Evolutionary conservation across 495 filamentous ascomycete genomes (phyloP).

Genomic region (Xylaria intraflava): DNA sequence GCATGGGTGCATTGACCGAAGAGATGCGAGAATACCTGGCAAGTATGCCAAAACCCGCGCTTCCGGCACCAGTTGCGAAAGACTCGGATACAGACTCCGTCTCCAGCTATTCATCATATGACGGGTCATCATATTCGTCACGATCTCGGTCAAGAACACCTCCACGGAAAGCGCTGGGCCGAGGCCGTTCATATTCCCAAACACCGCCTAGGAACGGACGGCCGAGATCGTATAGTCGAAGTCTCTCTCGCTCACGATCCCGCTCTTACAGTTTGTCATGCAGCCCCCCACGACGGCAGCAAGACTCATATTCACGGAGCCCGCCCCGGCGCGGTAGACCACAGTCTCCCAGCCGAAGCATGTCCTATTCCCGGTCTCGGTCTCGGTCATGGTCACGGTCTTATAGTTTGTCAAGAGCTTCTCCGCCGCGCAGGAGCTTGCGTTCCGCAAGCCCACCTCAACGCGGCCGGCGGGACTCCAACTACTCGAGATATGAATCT

Average conservation of each 20-base stretch:
- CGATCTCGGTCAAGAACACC: constrained; percentile 37
- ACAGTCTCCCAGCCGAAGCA: constrained; percentile 1
- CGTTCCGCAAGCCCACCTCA: constrained; percentile 15
- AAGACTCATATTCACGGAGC: constrained; percentile 8
- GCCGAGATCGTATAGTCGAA: constrained; percentile 35
- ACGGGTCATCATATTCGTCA: constrained; percentile 48
- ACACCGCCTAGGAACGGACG: constrained; percentile 33
- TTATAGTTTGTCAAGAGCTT: constrained; percentile 11
- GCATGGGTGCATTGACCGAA: constrained; percentile 89
- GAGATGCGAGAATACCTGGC: constrained; percentile 88
- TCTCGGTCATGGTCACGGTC: neutral
- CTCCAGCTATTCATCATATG: constrained; percentile 61
- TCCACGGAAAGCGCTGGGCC: constrained; percentile 23
- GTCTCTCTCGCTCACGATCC: constrained; percentile 34
- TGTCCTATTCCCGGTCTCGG: constrained; percentile 16
- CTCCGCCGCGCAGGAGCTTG: constrained; percentile 12
- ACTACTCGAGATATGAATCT: constrained; percentile 24
- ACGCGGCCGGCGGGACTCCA: constrained; percentile 15
- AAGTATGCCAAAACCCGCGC: constrained; percentile 71
- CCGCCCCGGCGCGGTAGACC: constrained; percentile 3
- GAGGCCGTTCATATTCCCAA: constrained; percentile 34
- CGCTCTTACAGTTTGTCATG: constrained; percentile 19
- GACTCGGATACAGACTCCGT: constrained; percentile 57
- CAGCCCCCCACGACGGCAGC: constrained; percentile 9
- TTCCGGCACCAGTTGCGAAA: constrained; percentile 56